Conservation (phyloP, 306 rosid genomes). For the Clitoria ternatea region DNA sequence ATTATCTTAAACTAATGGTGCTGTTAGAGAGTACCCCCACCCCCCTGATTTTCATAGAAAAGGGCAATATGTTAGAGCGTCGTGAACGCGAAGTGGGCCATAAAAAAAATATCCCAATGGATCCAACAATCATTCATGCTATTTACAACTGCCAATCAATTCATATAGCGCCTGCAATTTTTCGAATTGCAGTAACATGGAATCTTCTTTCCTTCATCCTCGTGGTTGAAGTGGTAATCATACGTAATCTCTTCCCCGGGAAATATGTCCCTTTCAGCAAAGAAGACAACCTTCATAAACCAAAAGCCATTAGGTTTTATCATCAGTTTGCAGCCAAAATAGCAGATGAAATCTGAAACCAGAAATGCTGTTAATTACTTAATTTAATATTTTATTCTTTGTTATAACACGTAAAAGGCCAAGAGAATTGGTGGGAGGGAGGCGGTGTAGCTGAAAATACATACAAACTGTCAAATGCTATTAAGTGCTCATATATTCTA, state of each 20-base stretch:
- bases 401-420: neutral
- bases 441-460: neutral
- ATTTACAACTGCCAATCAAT: slow-evolving; percentile 30
- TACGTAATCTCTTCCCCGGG: slow-evolving; percentile 79
- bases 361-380: neutral
- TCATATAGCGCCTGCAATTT: slow-evolving; percentile 68
- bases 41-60: neutral
- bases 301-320: neutral
- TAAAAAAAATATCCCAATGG: neutral
- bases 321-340: neutral
- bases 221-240: slow-evolving; percentile 65
- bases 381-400: neutral
- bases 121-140: neutral
- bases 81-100: neutral
- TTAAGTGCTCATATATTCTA: neutral
- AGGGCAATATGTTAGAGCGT: slow-evolving; percentile 7
- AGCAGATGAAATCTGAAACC: neutral
- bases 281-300: slow-evolving; percentile 57
- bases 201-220: slow-evolving; percentile 75
- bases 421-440: neutral
- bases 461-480: neutral
- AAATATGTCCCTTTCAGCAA: slow-evolving; percentile 63
- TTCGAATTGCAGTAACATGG: slow-evolving; percentile 62
- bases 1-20: too few species aligned
- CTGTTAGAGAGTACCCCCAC: too few species aligned